Percentiles rank a stretch among this genome's conserved stretches.
Evolutionary conservation across 2,329 filamentous ascomycete species (phyloP).

Genomic region (Penicillium sp.): DNA sequence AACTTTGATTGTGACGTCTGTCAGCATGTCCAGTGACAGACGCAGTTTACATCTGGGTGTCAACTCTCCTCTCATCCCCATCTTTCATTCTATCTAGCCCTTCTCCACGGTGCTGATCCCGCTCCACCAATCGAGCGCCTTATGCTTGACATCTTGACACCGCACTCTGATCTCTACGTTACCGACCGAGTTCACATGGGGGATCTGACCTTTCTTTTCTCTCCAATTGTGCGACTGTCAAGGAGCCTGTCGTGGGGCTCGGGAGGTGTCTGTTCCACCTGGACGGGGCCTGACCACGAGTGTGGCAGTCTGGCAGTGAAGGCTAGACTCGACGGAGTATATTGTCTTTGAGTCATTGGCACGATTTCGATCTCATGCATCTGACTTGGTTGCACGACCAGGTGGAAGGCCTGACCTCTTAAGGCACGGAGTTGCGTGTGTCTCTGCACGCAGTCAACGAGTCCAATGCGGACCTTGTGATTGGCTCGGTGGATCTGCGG

Average conservation of each 20-base stretch:
- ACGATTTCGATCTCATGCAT: neutral
- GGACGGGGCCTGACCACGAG: neutral
- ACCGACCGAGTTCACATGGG: neutral
- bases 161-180: neutral
- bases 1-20: neutral
- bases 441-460: neutral
- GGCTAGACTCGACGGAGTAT: neutral
- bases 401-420: no score
- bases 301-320: neutral
- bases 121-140: neutral
- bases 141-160: neutral
- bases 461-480: neutral
- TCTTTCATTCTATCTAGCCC: neutral
- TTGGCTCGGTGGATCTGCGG: neutral
- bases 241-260: neutral
- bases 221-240: neutral
- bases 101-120: neutral
- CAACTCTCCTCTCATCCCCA: neutral
- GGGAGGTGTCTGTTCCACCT: neutral
- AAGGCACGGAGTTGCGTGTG: neutral
- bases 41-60: neutral
- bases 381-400: neutral
- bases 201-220: neutral
- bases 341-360: neutral
- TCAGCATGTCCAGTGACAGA: neutral